Percentiles rank a stretch among this genome's conserved stretches.
Evolutionary conservation across 805 yeast species (phyloP).

Genomic region (Maudiozyma bulderi): DNA sequence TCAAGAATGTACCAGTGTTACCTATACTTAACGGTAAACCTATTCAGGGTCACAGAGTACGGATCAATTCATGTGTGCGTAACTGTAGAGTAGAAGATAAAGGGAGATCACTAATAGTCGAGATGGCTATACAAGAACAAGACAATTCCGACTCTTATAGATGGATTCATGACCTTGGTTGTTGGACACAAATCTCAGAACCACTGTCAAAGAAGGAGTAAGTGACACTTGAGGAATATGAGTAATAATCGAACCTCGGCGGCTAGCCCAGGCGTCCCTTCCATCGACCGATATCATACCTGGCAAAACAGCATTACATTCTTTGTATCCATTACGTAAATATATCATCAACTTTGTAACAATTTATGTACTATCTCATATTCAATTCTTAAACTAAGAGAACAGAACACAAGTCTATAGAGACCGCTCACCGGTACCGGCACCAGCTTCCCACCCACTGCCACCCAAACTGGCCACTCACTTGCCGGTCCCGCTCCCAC

Average conservation of each 20-base stretch:
- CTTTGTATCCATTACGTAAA: too few species aligned
- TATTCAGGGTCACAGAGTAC: slow-evolving; percentile 18
- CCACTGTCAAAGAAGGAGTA: too few species aligned
- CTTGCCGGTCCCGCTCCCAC: neutral
- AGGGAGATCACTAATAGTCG: slow-evolving; percentile 9
- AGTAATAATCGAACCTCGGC: neutral
- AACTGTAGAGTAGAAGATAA: neutral
- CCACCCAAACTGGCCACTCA: neutral
- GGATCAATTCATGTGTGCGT: slow-evolving; percentile 19
- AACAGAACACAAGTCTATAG: too few species aligned
- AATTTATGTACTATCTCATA: too few species aligned
- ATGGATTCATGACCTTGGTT: slow-evolving; percentile 21
- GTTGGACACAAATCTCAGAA: slow-evolving; percentile 15
- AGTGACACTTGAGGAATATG: neutral
- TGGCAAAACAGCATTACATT: too few species aligned
- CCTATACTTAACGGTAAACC: slow-evolving; percentile 22
- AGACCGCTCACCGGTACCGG: neutral
- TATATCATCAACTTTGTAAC: too few species aligned
- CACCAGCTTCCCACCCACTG: neutral
- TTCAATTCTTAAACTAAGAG: too few species aligned
- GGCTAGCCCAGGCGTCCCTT: too few species aligned
- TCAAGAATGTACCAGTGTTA: slow-evolving; percentile 20
- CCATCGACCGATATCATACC: too few species aligned
- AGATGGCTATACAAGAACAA: slow-evolving; percentile 9
- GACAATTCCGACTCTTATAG: slow-evolving; percentile 4